Conservation (phyloP, 805 yeast genomes). For the Candida patagonica region DNA sequence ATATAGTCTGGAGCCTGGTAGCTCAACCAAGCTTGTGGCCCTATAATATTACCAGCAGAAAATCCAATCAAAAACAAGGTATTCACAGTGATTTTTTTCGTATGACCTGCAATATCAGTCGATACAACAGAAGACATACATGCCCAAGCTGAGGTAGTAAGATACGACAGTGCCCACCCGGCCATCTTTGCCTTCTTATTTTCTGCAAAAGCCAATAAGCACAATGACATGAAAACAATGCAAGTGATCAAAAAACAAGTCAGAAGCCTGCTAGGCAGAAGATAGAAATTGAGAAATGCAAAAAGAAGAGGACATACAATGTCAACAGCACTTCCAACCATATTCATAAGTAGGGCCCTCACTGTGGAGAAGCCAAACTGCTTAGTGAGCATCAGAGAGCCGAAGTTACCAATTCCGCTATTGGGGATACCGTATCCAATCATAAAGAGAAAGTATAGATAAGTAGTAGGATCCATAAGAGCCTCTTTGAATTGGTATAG, state of each 20-base stretch:
- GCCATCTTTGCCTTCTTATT: conserved; percentile 10
- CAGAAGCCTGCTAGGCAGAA: conserved; percentile 24
- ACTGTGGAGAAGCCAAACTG: conserved; percentile 8
- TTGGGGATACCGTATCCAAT: conserved; percentile 37
- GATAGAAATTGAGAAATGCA: conserved; percentile 14
- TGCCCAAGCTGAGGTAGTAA: conserved; percentile 8
- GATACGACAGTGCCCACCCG: conserved; percentile 9
- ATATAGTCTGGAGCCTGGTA: conserved; percentile 49
- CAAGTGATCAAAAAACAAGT: conserved; percentile 41
- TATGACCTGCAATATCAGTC: conserved; percentile 60
- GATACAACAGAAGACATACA: conserved; percentile 22
- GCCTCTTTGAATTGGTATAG: conserved; percentile 45
- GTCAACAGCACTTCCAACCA: conserved; percentile 11
- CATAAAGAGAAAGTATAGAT: conserved; percentile 36
- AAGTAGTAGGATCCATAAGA: conserved; percentile 39
- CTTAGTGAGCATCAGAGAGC: conserved; percentile 29
- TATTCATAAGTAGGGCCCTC: conserved; percentile 10
- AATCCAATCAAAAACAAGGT: conserved; percentile 54
- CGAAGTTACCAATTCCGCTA: conserved; percentile 46
- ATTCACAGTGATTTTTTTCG: conserved; percentile 55
- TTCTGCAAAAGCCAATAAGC: conserved; percentile 10
- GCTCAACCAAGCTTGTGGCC: conserved; percentile 59
- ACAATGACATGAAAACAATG: conserved; percentile 17
- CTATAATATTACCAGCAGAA: conserved; percentile 58
- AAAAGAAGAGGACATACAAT: conserved; percentile 6